Evolutionary conservation across 306 rosid species (phyloP).

Genomic region (Glycyrrhiza uralensis): DNA sequence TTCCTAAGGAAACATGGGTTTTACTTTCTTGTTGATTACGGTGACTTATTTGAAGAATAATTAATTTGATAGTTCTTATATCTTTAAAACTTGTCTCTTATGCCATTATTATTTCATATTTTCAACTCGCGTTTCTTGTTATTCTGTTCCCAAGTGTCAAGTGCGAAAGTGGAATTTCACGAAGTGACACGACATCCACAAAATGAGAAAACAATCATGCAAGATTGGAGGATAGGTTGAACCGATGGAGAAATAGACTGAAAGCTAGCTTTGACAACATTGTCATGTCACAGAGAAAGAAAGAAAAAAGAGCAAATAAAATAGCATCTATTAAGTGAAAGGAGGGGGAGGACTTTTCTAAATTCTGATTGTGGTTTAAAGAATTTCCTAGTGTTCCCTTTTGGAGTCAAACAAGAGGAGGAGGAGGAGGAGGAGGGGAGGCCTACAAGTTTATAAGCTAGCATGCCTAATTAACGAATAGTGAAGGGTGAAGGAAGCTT

Average conservation of each 20-base stretch:
- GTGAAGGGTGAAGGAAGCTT: conserved; percentile 19
- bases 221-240: background rate
- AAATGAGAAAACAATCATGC: background rate
- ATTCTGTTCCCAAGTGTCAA: background rate
- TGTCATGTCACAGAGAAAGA: background rate
- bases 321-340: conserved; percentile 38
- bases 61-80: too few species aligned
- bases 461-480: too few species aligned
- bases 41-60: background rate
- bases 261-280: background rate
- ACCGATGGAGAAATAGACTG: conserved; percentile 9
- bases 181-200: conserved; percentile 19
- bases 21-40: background rate
- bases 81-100: too few species aligned
- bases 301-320: background rate
- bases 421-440: background rate
- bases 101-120: too few species aligned
- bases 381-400: conserved; percentile 19
- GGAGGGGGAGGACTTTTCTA: conserved; percentile 14
- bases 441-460: background rate
- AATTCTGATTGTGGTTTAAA: background rate
- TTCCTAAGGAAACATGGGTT: too few species aligned
- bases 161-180: background rate
- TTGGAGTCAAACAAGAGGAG: conserved; percentile 20
- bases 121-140: background rate